Percentiles rank a stretch among this genome's conserved stretches.
phyloP scores from a whole-genome alignment of 306 rosid genomes.

The Vachellia pachyceras region DNA sequence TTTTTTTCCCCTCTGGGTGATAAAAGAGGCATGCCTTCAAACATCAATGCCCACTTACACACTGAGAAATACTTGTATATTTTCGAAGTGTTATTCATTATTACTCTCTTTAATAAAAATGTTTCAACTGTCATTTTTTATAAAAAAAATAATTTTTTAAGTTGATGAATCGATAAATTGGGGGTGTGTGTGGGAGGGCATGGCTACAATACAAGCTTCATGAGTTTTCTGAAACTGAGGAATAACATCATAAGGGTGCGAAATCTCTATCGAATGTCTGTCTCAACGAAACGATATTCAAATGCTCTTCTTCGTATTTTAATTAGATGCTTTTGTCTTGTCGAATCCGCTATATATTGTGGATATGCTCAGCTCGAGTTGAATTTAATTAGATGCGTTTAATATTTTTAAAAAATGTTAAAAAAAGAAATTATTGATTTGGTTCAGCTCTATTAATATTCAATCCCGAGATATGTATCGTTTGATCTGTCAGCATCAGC shows the following conservation, averaged over 20 bases:
- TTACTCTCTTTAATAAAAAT: no score
- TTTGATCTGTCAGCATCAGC: no score
- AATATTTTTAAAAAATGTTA: not conserved
- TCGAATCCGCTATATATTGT: not conserved
- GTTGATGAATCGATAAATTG: not conserved
- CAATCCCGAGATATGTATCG: no score
- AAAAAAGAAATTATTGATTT: not conserved
- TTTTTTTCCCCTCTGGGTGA: no score
- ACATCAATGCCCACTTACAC: no score
- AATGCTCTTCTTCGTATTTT: no score
- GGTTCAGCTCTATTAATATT: no score
- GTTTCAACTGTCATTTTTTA: no score
- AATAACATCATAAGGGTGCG: not conserved
- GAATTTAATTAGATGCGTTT: not conserved
- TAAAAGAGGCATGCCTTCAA: no score
- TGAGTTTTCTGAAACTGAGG: not conserved
- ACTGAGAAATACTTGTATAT: no score
- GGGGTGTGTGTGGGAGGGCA: not conserved
- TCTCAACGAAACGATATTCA: not conserved
- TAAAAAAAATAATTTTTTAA: no score
- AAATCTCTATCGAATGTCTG: not conserved
- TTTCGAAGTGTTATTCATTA: no score
- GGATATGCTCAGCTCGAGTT: not conserved
- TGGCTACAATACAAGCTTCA: not conserved
- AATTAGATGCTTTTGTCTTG: not conserved